Percentiles rank a stretch among this genome's conserved stretches.
phyloP scores from a whole-genome alignment of 495 filamentous ascomycete species.

The Penicillium parvum region DNA sequence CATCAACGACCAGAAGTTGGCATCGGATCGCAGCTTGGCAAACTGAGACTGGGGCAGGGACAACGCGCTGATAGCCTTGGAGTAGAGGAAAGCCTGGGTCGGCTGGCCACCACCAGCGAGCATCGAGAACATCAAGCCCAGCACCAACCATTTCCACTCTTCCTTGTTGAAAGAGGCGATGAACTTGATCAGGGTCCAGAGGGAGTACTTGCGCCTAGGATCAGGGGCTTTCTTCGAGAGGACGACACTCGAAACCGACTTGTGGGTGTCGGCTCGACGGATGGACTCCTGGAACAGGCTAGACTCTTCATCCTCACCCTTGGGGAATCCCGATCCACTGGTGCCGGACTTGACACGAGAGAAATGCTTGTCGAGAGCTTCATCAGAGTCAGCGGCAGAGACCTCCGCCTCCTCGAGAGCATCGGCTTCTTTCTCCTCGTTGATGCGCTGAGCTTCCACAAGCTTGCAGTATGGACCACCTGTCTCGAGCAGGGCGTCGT shows the following conservation, averaged over 20 bases:
- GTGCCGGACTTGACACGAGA: constrained; percentile 28
- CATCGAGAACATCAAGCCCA: constrained; percentile 72
- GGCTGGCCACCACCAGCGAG: constrained; percentile 85
- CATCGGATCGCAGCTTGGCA: constrained; percentile 55
- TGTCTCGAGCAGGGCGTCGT: constrained; percentile 60
- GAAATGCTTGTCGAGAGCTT: constrained; percentile 19
- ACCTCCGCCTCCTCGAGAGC: constrained; percentile 33
- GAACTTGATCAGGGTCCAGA: constrained; percentile 82
- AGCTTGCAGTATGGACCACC: constrained; percentile 67
- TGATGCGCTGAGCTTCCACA: constrained; percentile 76
- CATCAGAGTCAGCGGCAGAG: constrained; percentile 24
- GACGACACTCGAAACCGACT: constrained; percentile 70
- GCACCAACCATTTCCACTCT: constrained; percentile 67
- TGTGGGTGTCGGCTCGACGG: constrained; percentile 53
- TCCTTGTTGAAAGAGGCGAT: constrained; percentile 76
- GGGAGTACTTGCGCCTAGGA: constrained; percentile 53
- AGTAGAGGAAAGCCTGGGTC: constrained; percentile 83
- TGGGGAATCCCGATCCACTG: constrained; percentile 20
- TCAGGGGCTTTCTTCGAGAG: constrained; percentile 52
- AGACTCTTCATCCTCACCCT: constrained; percentile 19
- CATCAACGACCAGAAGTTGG: constrained; percentile 90
- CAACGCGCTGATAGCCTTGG: constrained; percentile 73
- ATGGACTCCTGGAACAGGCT: constrained; percentile 20
- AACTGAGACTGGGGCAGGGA: constrained; percentile 45
- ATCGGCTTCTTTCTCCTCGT: constrained; percentile 57